phyloP scores from a whole-genome alignment of 768 basidiomycete genomes.

The Trametes cinnabarina region DNA sequence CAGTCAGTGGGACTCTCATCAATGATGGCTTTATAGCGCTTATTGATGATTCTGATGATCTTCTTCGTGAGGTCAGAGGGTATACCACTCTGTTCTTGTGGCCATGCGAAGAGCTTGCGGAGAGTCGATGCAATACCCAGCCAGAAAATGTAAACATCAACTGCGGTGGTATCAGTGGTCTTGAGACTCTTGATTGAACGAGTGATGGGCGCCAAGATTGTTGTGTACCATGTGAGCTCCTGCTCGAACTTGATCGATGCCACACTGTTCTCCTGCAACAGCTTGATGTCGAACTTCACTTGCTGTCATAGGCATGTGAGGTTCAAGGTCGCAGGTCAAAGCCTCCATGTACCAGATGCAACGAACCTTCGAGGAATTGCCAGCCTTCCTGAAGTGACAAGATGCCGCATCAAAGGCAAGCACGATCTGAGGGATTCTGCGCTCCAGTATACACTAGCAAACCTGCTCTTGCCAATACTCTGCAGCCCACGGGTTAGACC shows the following conservation, averaged over 20 bases:
- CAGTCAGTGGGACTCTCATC: neutral
- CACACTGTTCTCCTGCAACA: neutral
- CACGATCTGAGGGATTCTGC: neutral
- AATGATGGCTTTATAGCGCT: neutral
- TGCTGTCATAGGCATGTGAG: neutral
- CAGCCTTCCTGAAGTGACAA: neutral
- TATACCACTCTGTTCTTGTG: neutral
- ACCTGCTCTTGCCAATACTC: neutral
- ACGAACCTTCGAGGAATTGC: neutral
- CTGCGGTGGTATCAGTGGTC: constrained; percentile 1
- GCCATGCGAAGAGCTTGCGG: neutral
- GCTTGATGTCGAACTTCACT: neutral
- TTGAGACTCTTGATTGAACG: constrained; percentile 3
- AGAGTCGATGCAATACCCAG: neutral
- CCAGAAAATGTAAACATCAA: constrained; percentile 1
- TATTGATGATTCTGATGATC: neutral
- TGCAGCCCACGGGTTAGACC: neutral
- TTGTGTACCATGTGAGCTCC: neutral
- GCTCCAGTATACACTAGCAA: neutral
- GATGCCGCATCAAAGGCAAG: neutral
- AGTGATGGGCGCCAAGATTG: neutral
- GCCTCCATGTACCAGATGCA: neutral
- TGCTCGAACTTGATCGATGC: constrained; percentile 2
- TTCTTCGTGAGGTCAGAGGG: neutral
- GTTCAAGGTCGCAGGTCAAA: too few relatives aligned